phyloP scores from a whole-genome alignment of 164 flowering plant genomes.

The Amborella trichopoda region DNA sequence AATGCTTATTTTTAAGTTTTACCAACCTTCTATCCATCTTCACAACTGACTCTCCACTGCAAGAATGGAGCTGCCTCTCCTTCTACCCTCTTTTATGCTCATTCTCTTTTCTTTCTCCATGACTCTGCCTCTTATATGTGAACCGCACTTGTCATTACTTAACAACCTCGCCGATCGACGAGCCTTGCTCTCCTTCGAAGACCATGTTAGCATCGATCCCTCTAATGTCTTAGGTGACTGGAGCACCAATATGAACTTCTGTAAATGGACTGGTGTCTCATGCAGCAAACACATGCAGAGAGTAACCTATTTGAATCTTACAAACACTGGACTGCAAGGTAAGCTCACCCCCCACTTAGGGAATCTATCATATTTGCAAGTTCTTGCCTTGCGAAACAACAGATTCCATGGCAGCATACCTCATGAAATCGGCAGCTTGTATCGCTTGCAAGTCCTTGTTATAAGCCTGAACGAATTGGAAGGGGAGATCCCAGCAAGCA shows the following conservation, averaged over 20 bases:
- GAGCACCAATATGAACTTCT: slow-evolving; percentile 20
- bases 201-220: slow-evolving; percentile 10
- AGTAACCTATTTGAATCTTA: slow-evolving; percentile 10
- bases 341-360: slow-evolving; percentile 17
- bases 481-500: slow-evolving; percentile 12
- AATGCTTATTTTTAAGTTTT: too few relatives aligned
- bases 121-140: too few relatives aligned
- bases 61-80: too few relatives aligned
- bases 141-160: too few relatives aligned
- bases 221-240: slow-evolving; percentile 7
- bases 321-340: slow-evolving; percentile 9
- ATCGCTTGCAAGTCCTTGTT: slow-evolving; percentile 1
- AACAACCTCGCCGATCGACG: slow-evolving; percentile 8
- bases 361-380: slow-evolving; percentile 22
- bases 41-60: too few relatives aligned
- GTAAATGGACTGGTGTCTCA: slow-evolving; percentile 23
- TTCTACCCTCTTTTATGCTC: too few relatives aligned
- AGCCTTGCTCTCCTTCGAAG: slow-evolving; percentile 17
- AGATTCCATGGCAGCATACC: slow-evolving; percentile 19
- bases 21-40: too few relatives aligned
- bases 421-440: slow-evolving; percentile 10
- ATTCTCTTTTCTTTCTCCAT: too few relatives aligned
- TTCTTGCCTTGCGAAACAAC: slow-evolving; percentile 10
- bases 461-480: slow-evolving; percentile 7
- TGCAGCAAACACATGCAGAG: slow-evolving; percentile 8